These are phyloP conservation scores for Graphilbum sp. DNA, from an alignment of 2,329 filamentous ascomycete species.

Conservation along the genomic window DNA sequence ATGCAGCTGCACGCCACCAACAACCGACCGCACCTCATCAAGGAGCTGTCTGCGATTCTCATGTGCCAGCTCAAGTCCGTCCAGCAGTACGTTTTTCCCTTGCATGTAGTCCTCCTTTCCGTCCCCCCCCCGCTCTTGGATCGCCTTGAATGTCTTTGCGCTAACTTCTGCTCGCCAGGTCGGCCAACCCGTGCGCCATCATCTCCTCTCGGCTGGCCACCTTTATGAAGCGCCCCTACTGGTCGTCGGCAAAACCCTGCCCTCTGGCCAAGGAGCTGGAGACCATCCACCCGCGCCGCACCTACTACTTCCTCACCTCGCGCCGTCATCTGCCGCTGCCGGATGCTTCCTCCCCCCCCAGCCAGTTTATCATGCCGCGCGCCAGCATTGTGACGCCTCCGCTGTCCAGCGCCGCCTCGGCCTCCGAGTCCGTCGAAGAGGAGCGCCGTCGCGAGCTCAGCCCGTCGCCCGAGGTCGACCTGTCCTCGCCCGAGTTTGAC, in stretches of 20 bases:
- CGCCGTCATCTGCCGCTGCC: conserved; percentile 69
- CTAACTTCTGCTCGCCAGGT: conserved; percentile 36
- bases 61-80: conserved; percentile 64
- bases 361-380: conserved; percentile 23
- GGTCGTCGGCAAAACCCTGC: conserved; percentile 65
- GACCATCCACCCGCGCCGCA: conserved; percentile 79
- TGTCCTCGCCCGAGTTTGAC: conserved; percentile 76
- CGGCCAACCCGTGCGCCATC: conserved; percentile 86
- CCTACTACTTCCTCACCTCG: conserved; percentile 94
- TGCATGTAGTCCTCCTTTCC: conserved; percentile 1
- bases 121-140: no score
- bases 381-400: conserved; percentile 67
- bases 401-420: conserved; percentile 52
- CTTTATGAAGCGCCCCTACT: conserved; percentile 74
- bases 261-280: conserved; percentile 88
- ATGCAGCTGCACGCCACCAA: conserved; percentile 75
- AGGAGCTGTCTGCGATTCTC: conserved; percentile 74
- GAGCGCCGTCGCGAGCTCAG: conserved; percentile 56
- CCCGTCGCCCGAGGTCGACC: conserved; percentile 82
- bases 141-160: no score
- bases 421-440: conserved; percentile 56
- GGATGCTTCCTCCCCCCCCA: conserved; percentile 28
- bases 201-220: conserved; percentile 82
- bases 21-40: conserved; percentile 87
- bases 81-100: conserved; percentile 55